phyloP scores from a whole-genome alignment of 176 grass and related monocot species.

The Saccharum officinarum region DNA sequence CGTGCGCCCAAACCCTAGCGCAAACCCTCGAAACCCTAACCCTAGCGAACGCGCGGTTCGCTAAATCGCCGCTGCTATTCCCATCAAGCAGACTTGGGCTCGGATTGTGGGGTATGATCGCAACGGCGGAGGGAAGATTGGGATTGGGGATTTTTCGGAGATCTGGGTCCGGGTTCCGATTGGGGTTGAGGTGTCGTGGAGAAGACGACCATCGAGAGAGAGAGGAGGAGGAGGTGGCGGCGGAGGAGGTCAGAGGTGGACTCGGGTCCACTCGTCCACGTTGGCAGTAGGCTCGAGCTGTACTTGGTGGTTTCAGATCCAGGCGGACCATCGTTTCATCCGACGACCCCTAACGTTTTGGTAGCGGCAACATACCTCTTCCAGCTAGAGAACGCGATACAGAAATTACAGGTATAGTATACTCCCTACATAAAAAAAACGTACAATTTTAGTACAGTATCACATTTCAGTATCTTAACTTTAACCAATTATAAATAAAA shows the following conservation, averaged over 20 bases:
- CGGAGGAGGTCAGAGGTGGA: background rate
- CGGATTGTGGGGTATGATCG: background rate
- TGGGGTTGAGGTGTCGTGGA: conserved; percentile 32
- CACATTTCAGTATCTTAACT: too few species aligned
- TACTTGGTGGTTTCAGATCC: background rate
- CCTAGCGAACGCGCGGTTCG: conserved; percentile 17
- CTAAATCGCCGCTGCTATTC: conserved; percentile 8
- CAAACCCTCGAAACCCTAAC: conserved; percentile 32
- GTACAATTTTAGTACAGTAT: too few species aligned
- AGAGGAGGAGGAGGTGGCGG: background rate
- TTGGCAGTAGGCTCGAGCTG: background rate
- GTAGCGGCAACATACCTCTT: too few species aligned
- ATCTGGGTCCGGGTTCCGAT: conserved; percentile 9
- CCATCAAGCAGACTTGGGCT: conserved; percentile 4
- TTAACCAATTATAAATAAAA: too few species aligned
- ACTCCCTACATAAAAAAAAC: too few species aligned
- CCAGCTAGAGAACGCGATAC: too few species aligned
- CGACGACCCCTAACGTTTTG: background rate
- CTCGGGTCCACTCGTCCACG: background rate
- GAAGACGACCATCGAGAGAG: conserved; percentile 31
- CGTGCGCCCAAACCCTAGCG: conserved; percentile 50
- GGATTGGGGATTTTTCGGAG: background rate
- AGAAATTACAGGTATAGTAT: too few species aligned
- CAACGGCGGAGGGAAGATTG: background rate
- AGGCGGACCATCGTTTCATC: background rate